Evolutionary conservation across 108 stramenopile species (phyloP).

Genomic region (Discostella pseudostelligera): DNA sequence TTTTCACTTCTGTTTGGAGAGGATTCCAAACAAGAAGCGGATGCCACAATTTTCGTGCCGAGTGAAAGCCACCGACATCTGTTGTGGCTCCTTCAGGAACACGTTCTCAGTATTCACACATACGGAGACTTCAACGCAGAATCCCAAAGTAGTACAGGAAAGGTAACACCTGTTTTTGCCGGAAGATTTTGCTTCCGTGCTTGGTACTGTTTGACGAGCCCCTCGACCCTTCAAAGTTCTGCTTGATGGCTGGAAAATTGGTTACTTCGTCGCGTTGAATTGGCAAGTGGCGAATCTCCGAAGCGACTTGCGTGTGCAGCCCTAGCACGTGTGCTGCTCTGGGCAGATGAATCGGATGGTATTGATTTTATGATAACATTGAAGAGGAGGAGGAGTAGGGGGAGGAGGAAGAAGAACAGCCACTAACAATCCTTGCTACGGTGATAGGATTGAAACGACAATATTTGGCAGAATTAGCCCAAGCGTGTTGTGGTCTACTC

Average conservation of each 20-base stretch:
- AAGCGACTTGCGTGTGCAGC: conserved; percentile 80
- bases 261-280: conserved; percentile 29
- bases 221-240: conserved; percentile 17
- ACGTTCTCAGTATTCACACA: conserved; percentile 58
- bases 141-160: conserved; percentile 37
- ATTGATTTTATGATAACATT: conserved; percentile 22
- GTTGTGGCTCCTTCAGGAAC: conserved; percentile 64
- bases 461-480: conserved; percentile 65
- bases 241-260: conserved; percentile 58
- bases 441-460: conserved; percentile 48
- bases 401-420: conserved; percentile 14
- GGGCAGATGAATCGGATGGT: conserved; percentile 42
- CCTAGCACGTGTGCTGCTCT: conserved; percentile 63
- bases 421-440: conserved; percentile 34
- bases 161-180: conserved; percentile 71
- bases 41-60: conserved; percentile 41
- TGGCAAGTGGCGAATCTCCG: conserved; percentile 24
- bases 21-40: not conserved
- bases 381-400: no score
- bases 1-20: not conserved
- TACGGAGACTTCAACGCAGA: conserved; percentile 70
- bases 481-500: conserved; percentile 69
- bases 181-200: conserved; percentile 67
- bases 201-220: conserved; percentile 57
- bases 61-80: conserved; percentile 54